These are phyloP conservation scores for Trichoderma sp. DNA, from an alignment of 2,329 filamentous ascomycete genomes.

Conservation along the genomic window DNA sequence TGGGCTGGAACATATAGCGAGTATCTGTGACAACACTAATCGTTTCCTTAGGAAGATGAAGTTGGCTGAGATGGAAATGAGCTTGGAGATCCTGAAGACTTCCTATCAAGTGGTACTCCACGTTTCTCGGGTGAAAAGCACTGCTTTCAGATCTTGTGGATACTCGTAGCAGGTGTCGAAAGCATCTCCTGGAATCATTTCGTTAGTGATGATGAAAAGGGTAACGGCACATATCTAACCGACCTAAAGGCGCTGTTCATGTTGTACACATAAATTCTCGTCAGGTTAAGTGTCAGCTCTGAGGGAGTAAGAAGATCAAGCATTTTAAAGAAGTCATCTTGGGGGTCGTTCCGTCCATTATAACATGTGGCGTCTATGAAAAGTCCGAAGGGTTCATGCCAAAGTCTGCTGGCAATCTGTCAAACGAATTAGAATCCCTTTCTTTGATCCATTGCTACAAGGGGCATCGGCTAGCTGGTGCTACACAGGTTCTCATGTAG, in stretches of 20 bases:
- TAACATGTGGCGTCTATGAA: constrained; percentile 70
- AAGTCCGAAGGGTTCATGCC: constrained; percentile 67
- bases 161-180: constrained; percentile 61
- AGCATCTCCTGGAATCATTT: constrained; percentile 51
- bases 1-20: constrained; percentile 62
- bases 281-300: constrained; percentile 58
- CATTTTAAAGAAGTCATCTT: constrained; percentile 63
- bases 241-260: constrained; percentile 69
- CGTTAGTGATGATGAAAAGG: not conserved
- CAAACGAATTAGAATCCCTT: not conserved
- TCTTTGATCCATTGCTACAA: not conserved
- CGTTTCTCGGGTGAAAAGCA: constrained; percentile 62
- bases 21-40: constrained; percentile 67
- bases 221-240: constrained; percentile 19
- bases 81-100: constrained; percentile 63
- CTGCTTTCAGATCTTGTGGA: constrained; percentile 59
- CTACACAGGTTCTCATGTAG: not conserved
- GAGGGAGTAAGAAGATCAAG: constrained; percentile 61
- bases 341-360: constrained; percentile 63
- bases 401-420: constrained; percentile 66
- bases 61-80: constrained; percentile 64
- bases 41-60: constrained; percentile 68
- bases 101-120: constrained; percentile 65
- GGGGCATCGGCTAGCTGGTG: not conserved
- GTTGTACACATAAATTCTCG: constrained; percentile 67